Conservation (phyloP, 1,284 basidiomycete species). For the Heterobasidion occidentale region DNA sequence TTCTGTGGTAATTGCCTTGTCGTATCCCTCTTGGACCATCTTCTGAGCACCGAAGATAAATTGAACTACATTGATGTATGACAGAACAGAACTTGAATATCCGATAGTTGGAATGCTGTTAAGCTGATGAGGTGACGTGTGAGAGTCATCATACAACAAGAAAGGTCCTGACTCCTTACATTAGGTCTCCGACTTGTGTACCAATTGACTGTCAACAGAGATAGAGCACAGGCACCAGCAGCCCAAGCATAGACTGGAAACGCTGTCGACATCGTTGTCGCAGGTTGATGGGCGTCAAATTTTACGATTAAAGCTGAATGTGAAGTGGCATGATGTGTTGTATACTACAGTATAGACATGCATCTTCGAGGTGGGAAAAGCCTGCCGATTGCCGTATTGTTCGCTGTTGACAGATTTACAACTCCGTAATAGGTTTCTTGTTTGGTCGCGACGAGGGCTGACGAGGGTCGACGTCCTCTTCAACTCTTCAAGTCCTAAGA, state of each 20-base stretch:
- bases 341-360: no score
- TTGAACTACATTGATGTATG: conserved; percentile 14
- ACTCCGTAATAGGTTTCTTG: no score
- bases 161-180: neutral
- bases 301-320: no score
- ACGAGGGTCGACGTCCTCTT: no score
- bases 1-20: conserved; percentile 12
- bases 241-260: neutral
- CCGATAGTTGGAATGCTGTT: conserved; percentile 7
- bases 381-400: no score
- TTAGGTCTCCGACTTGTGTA: neutral
- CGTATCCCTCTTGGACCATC: conserved; percentile 21
- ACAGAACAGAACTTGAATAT: conserved; percentile 9
- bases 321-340: no score
- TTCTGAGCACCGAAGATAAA: conserved; percentile 10
- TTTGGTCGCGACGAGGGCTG: no score
- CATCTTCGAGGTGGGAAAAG: no score
- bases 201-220: neutral
- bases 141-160: neutral
- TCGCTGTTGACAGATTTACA: no score
- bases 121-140: conserved; percentile 1
- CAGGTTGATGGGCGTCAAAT: no score
- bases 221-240: neutral
- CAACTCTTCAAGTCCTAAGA: no score
- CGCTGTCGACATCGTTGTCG: no score